Percentiles rank a stretch among this genome's conserved stretches.
phyloP scores from a whole-genome alignment of 768 basidiomycete genomes.

The Tulasnella sp. region DNA sequence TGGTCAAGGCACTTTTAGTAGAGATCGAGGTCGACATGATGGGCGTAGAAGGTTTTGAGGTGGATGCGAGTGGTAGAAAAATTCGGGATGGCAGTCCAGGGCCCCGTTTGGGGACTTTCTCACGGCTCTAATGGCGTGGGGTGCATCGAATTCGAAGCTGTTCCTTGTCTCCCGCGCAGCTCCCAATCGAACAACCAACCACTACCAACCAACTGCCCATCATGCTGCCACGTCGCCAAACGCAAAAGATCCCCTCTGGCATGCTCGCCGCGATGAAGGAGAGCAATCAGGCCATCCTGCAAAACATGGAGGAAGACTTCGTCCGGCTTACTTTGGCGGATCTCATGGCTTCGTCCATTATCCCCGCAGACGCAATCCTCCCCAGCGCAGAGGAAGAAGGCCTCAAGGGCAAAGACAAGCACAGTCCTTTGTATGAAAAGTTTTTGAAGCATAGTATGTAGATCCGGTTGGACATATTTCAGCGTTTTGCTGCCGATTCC shows the following conservation, averaged over 20 bases:
- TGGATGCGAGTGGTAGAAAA: constrained; percentile 17
- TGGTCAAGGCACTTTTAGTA: constrained; percentile 30
- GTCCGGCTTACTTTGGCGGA: constrained; percentile 5
- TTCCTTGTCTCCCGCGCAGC: not conserved
- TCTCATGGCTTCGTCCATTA: not conserved
- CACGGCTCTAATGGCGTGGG: not conserved
- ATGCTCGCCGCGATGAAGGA: not conserved
- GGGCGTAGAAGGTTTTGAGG: not conserved
- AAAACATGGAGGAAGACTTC: constrained; percentile 5
- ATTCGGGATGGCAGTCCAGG: constrained; percentile 1
- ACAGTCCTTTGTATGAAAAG: not conserved
- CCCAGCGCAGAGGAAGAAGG: not conserved
- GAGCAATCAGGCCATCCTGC: not conserved
- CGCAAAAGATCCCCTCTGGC: not conserved
- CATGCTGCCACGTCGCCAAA: not conserved
- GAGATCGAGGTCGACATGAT: constrained; percentile 13
- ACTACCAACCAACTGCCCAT: not conserved
- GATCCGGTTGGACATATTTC: not conserved
- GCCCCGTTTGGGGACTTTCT: not conserved
- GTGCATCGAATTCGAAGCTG: not conserved
- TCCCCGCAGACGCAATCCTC: not conserved
- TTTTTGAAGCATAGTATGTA: constrained; percentile 7
- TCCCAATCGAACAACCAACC: not conserved
- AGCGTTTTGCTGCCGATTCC: not conserved
- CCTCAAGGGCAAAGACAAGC: not conserved